Conservation (phyloP, 1,284 basidiomycete genomes). For the Irpex sp. region DNA sequence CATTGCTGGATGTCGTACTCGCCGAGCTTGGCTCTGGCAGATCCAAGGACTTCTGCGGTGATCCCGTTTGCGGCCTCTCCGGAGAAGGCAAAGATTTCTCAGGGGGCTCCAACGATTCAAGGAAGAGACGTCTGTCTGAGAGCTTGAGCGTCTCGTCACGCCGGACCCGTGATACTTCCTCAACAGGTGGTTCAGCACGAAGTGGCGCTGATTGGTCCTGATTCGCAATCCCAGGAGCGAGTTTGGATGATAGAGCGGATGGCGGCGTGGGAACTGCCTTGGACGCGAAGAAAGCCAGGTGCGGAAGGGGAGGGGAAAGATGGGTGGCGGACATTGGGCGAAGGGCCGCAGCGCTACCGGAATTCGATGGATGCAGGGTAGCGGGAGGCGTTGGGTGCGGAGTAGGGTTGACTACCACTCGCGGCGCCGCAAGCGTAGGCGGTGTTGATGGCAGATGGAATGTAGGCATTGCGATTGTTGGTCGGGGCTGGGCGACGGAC, state of each 20-base stretch:
- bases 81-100: slow-evolving; percentile 31
- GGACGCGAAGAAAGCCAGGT: slow-evolving; percentile 15
- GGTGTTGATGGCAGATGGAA: slow-evolving; percentile 27
- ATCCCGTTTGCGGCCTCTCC: slow-evolving; percentile 21
- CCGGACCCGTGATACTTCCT: slow-evolving; percentile 5
- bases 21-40: slow-evolving; percentile 24
- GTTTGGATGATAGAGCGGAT: slow-evolving; percentile 7
- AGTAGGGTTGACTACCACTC: slow-evolving; percentile 49
- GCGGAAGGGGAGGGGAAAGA: slow-evolving; percentile 20
- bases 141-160: slow-evolving; percentile 29
- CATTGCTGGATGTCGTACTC: slow-evolving; percentile 35
- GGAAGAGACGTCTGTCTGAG: slow-evolving; percentile 39
- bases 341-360: slow-evolving; percentile 6
- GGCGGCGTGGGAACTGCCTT: slow-evolving; percentile 3
- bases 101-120: slow-evolving; percentile 35
- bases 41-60: slow-evolving; percentile 22
- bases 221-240: slow-evolving; percentile 2
- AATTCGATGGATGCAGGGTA: slow-evolving; percentile 32
- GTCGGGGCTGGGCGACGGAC: slow-evolving; percentile 20
- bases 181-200: slow-evolving; percentile 3
- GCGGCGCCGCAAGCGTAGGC: slow-evolving; percentile 28
- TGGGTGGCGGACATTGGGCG: slow-evolving; percentile 16
- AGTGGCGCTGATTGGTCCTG: slow-evolving; percentile 4
- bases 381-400: slow-evolving; percentile 54
- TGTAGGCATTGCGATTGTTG: slow-evolving; percentile 23